Evolutionary conservation across 495 filamentous ascomycete genomes (phyloP), one percentile per base, ranked within the genome.

Genomic region (Chaetomidium leptoderma): DNA sequence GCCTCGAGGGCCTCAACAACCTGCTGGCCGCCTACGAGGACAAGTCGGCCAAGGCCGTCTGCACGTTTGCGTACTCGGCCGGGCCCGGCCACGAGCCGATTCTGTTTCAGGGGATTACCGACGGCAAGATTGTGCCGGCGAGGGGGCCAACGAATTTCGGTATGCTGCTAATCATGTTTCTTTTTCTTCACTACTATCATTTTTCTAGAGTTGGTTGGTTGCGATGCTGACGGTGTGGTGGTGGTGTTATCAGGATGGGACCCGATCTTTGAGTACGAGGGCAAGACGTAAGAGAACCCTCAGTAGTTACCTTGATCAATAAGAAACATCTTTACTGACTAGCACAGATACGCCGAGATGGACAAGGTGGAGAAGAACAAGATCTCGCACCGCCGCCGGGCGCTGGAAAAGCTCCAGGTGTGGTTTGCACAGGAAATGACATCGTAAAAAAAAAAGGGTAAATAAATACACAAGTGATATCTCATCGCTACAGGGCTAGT

Each of bases 241-340:
- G 14, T 1, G 30, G 44, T 21, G 2, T 37, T 3, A 16, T 5
- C 40, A 91, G 91, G 91, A 13, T 97, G 95, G 93, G 93, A 99
- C 69, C 83, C 95, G 0, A 88, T 95, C 47, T 99, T 99, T 64
- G 93, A 99, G 74, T 92, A 93, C 64, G 82, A 92, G 61, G 92
- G 92, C 46, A 74, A 90, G 73, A 98, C 93, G 73, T 97, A 72
- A 72, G 81, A 5, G 26, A 10, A 55, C 26, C 27, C 44, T n/a
- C n/a, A n/a, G n/a, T n/a, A n/a, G n/a, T n/a, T n/a, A n/a, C n/a
- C n/a, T n/a, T n/a, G n/a, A n/a, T n/a, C n/a, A n/a, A n/a, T n/a
- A n/a, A n/a, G n/a, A n/a, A n/a, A n/a, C n/a, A n/a, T n/a, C n/a
- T n/a, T n/a, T 29, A 21, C 60, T 62, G 49, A 63, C 55, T 43